Base-by-base conservation (phyloP, 768 basidiomycete genomes). In the Tephrocybe rancida region DNA sequence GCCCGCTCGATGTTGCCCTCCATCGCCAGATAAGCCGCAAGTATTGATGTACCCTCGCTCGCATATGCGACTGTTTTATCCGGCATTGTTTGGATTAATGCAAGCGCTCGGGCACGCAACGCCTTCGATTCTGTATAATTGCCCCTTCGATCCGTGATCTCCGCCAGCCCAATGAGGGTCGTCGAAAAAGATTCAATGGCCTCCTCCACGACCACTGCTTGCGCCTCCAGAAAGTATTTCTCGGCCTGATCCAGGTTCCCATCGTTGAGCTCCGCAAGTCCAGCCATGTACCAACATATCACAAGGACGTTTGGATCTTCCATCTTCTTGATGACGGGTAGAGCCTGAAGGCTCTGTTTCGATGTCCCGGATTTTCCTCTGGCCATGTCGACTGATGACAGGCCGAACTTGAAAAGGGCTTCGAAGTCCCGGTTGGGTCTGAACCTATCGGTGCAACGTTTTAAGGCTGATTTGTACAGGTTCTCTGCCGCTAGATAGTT, bases 11-110 rank as follows among this genome's bases (percentile, higher is more conserved):
- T 14, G 14, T 29, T 34, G 1, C 51, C 56, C 9, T 50, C 45
- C 46, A 52, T 34, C 2, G 55, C 46, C 11, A 44, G 34, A 32
- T 52, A 42, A 9, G 22, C 42, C 30, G 50, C 50, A 7, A 52
- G 19, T 14, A 42, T 5, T 4, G 50, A 32, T 11, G n/a, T 30
- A 1, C 10, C 29, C 10, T 18, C 16, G 16, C 21, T 18, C 5
- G 24, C 46, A 30, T 44, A 44, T 2, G 38, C 11, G 5, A 44
- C 34, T 3, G 47, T 34, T 11, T 2, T 22, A 24, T 48, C 34
- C 18, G 35, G 47, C 39, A n/a, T 44, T 8, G 11, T 29, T 5
- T 30, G 18, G 16, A 56, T 21, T 24, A 41, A 19, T 26, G 27
- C 47, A 19, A 41, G 38, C 2, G 26, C 22, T 32, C 21, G 47